Evolutionary conservation across 2,329 filamentous ascomycete species (phyloP).

Genomic region (Fusarium circinatum): DNA sequence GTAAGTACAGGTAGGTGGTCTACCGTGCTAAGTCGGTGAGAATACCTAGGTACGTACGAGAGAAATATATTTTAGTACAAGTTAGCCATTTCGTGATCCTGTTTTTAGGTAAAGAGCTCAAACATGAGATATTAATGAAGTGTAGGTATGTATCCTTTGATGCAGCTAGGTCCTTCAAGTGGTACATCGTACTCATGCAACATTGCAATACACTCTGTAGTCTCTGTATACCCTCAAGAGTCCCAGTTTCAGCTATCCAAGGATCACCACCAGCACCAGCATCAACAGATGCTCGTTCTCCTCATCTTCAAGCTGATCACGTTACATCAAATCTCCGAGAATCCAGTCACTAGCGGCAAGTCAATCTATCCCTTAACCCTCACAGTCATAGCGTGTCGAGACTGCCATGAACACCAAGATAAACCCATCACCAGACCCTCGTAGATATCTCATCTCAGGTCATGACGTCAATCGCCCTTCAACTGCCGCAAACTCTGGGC

Average conservation of each 20-base stretch:
- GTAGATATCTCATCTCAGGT: not conserved
- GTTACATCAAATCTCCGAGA: not conserved
- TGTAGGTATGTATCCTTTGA: too few relatives aligned
- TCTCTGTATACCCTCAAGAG: not conserved
- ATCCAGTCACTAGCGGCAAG: not conserved
- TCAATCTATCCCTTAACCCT: not conserved
- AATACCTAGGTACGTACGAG: not conserved
- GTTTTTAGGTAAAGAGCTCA: not conserved
- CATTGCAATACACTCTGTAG: not conserved
- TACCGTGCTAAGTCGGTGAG: not conserved
- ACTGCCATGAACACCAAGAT: conserved; percentile 16
- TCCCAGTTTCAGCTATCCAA: conserved; percentile 29
- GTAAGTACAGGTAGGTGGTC: not conserved
- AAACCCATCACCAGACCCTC: conserved; percentile 26
- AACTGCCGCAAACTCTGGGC: conserved; percentile 4
- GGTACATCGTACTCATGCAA: not conserved
- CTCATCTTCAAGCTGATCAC: not conserved
- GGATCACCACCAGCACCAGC: not conserved
- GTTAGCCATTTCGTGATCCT: not conserved
- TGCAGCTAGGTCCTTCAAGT: not conserved
- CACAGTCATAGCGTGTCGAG: not conserved
- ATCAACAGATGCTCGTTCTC: not conserved
- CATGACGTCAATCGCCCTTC: conserved; percentile 32
- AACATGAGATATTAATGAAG: not conserved
- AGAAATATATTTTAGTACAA: not conserved